Percentiles rank a stretch among this genome's conserved stretches.
phyloP scores from a whole-genome alignment of 192 early-diverging fungal genomes.

The Entomortierella beljakovae region DNA sequence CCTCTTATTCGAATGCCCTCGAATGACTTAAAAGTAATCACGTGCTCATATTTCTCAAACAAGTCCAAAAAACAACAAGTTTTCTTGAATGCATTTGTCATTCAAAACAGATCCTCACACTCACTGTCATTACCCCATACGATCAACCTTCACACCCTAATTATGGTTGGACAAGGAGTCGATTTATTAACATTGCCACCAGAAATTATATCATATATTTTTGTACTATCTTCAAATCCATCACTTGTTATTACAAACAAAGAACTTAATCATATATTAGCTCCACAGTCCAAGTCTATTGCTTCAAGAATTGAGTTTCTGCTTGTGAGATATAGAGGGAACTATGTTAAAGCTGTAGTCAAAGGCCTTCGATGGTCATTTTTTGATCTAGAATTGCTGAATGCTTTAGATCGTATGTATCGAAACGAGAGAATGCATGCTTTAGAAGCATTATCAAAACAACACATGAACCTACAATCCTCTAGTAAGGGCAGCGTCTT shows the following conservation, averaged over 20 bases:
- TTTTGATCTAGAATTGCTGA: constrained; percentile 37
- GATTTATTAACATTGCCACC: constrained; percentile 22
- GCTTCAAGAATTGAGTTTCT: constrained; percentile 33
- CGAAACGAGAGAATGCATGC: neutral
- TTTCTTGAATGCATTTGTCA: too few relatives aligned
- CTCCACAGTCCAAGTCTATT: constrained; percentile 34
- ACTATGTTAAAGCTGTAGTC: constrained; percentile 49
- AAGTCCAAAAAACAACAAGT: too few relatives aligned
- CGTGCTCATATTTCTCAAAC: too few relatives aligned
- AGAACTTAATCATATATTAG: constrained; percentile 23
- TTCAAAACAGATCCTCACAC: too few relatives aligned
- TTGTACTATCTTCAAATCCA: constrained; percentile 43
- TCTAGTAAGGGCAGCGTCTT: neutral
- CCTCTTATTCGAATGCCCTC: too few relatives aligned
- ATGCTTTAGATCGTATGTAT: constrained; percentile 24
- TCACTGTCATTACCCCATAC: too few relatives aligned
- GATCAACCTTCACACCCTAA: too few relatives aligned
- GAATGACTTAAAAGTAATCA: too few relatives aligned
- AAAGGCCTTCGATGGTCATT: constrained; percentile 51
- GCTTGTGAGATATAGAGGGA: constrained; percentile 36
- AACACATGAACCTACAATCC: neutral
- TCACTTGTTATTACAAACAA: constrained; percentile 30
- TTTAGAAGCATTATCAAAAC: neutral
- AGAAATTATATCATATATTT: constrained; percentile 26
- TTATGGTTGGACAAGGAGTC: neutral